Evolutionary conservation across 805 yeast species (phyloP).

Genomic region (Schizosaccharomyces cryophilus): DNA sequence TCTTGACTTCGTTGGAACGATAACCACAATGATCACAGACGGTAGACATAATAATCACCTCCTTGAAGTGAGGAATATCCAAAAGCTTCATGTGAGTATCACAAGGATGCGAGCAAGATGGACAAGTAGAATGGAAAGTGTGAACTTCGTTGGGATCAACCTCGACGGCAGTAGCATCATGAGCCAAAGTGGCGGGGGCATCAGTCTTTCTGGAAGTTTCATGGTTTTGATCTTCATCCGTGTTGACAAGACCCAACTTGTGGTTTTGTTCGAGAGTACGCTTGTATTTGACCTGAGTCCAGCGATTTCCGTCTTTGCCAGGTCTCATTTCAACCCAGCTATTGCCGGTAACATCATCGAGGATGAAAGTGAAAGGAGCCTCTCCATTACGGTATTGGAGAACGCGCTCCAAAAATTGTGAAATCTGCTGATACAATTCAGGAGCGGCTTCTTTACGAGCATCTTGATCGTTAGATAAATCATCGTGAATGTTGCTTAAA

Average conservation of each 20-base stretch:
- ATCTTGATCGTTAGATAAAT: conserved; percentile 58
- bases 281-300: conserved; percentile 61
- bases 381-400: conserved; percentile 38
- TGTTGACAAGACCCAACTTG: conserved; percentile 50
- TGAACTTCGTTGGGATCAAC: conserved; percentile 53
- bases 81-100: conserved; percentile 92
- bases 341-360: conserved; percentile 92
- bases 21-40: conserved; percentile 81
- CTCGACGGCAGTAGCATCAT: conserved; percentile 5
- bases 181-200: background rate
- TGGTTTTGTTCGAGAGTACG: conserved; percentile 79
- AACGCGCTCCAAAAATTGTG: conserved; percentile 36
- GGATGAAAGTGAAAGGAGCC: conserved; percentile 48
- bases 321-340: conserved; percentile 85
- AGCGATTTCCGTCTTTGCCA: conserved; percentile 68
- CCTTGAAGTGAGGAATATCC: conserved; percentile 92
- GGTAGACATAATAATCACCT: conserved; percentile 88
- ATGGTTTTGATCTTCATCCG: conserved; percentile 27
- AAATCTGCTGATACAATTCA: conserved; percentile 50
- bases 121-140: conserved; percentile 76
- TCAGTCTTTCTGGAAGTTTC: conserved; percentile 6
- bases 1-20: conserved; percentile 90
- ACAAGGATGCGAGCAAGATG: conserved; percentile 60
- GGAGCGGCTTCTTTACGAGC: conserved; percentile 54
- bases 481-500: conserved; percentile 57